Base-by-base conservation (phyloP, 345 rosid species). In the Gossypium rotundifolium region DNA sequence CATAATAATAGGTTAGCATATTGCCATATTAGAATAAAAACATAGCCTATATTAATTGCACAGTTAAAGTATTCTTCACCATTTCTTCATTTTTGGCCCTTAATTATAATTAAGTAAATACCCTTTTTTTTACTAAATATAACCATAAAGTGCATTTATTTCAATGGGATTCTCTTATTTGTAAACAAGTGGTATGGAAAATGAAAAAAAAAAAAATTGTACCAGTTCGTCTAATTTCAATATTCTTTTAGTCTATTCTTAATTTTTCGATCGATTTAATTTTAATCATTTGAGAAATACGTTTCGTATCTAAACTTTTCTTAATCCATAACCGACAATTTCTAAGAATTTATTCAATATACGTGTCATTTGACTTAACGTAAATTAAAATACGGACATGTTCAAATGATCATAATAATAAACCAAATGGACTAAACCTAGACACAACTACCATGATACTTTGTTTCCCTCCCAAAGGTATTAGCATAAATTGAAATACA, bases 61-160 rank as follows among this genome's bases (percentile, higher is more conserved):
- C 22, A 33, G 11, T 33, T 29, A 62, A 14, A 61, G n/a, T 13
- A 27, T 25, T 29, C 8, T 64, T 45, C 64, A 42, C 57, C 16
- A 29, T 62, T 33, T 59, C 29, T 4, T 59, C 16, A 4, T 11
- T 59, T 52, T 59, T 11, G 25, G 13, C 40, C 17, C 8, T 46
- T 51, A 29, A 79, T 74, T 73, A 53, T 76, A 51, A 67, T 51
- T 53, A 22, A 59, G 29, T 53, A 53, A 70, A 62, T 55, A n/a
- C 25, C 76, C 70, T 81, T 53, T 59, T 59, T 23, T 65, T 44
- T 18, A 65, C 71, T 73, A 71, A 82, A 81, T 71, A 70, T 75
- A 53, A 75, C 25, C 63, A 23, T 74, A 22, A 65, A 74, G 42
- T n/a, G 65, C 77, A 78, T 76, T 75, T 61, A 83, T 71, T 70